Base-by-base conservation (phyloP, 164 flowering plant genomes). In the Berberis thunbergii region DNA sequence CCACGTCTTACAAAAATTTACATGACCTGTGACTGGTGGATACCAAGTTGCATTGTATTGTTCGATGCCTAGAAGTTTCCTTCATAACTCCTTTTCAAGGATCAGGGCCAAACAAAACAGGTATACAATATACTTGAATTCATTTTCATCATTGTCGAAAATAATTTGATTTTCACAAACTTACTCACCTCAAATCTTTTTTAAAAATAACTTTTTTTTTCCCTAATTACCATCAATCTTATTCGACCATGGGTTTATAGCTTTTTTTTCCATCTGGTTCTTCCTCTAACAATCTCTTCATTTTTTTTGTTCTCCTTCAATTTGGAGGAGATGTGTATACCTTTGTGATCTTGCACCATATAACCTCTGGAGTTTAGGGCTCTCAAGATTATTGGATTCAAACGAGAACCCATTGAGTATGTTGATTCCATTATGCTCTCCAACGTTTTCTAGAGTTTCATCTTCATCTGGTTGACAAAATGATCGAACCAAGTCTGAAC, bases 281-380 rank as follows among this genome's bases (percentile, higher is more conserved):
- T 76, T 69, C 87, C 89, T 64, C 85, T 77, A 13, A 85, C 80
- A 11, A 85, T 78, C 72, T 85, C 89, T 70, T 81, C 84, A 61
- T 77, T 75, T 70, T 73, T 68, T 2, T n/a, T 39, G 0, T 38
- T 70, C 75, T 7, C 84, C 85, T 56, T 72, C 61, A 50, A 26
- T 46, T 69, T 78, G 81, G 7, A 85, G 84, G 53, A 85, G 76
- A 68, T 85, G 89, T 59, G 85, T 85, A 62, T 72, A 83, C 26
- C 72, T 73, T 40, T 66, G 41, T 63, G 80, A 77, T n/a, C 13
- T 39, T 26, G 13, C 57, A 1, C 55, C n/a, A 45, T 56, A 57
- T 52, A 61, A 46, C n/a, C 69, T 62, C 40, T 76, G 42, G 5
- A 77, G 62, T 9, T 79, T 81, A 57, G 64, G 65, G 5, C 74